Percentiles rank a stretch among this genome's conserved stretches.
Evolutionary conservation across 768 basidiomycete species (phyloP).

Genomic region (Tulasnella sp.): DNA sequence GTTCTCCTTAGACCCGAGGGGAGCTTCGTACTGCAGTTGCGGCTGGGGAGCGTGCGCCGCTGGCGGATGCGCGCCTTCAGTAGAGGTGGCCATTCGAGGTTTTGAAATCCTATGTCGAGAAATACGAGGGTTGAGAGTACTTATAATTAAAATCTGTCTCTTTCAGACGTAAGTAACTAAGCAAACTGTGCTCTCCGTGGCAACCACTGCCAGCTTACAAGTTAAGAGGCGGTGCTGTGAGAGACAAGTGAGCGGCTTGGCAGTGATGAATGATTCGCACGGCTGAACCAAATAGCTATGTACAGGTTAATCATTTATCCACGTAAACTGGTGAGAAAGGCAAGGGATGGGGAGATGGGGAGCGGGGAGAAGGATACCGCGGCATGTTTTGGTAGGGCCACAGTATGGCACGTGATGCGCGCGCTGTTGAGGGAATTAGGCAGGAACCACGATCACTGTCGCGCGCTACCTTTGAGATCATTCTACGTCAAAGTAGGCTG

Average conservation of each 20-base stretch:
- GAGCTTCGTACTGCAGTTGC: neutral
- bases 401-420: neutral
- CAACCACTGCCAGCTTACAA: neutral
- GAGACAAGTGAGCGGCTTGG: neutral
- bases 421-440: neutral
- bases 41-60: neutral
- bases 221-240: neutral
- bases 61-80: neutral
- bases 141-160: neutral
- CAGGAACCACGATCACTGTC: neutral
- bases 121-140: neutral
- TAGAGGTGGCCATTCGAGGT: neutral
- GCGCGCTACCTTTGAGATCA: too few species aligned
- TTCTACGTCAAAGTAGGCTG: too few species aligned
- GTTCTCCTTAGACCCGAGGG: neutral
- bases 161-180: neutral
- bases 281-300: neutral
- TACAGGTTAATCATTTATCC: neutral
- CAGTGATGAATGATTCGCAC: neutral
- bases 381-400: neutral
- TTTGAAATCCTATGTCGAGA: neutral
- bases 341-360: neutral
- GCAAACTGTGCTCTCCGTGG: neutral
- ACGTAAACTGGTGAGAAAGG: neutral
- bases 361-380: neutral